Evolutionary conservation across 768 basidiomycete genomes (phyloP).

Genomic region (Rhizopogon rudus): DNA sequence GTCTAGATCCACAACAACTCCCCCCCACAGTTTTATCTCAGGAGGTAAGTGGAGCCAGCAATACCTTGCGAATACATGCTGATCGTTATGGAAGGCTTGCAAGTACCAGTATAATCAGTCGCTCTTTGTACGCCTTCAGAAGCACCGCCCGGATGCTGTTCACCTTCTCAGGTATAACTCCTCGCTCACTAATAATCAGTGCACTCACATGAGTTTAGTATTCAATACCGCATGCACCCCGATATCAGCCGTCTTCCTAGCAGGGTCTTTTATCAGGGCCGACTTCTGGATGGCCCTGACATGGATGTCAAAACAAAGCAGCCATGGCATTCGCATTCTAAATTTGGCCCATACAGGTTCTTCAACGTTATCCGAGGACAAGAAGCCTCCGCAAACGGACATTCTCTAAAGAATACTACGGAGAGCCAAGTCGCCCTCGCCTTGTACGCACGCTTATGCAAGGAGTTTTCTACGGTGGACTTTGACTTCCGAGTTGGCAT

Average conservation of each 20-base stretch:
- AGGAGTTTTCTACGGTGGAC: conserved; percentile 54
- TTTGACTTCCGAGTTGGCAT: conserved; percentile 59
- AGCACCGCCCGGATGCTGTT: conserved; percentile 72
- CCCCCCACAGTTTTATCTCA: conserved; percentile 84
- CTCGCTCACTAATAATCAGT: neutral
- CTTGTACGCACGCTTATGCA: conserved; percentile 66
- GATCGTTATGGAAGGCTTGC: conserved; percentile 41
- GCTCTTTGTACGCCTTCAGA: conserved; percentile 88
- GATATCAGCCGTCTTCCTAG: conserved; percentile 91
- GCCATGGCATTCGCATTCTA: conserved; percentile 77
- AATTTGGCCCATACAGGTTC: conserved; percentile 86
- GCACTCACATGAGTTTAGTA: conserved; percentile 42
- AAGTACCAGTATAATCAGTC: conserved; percentile 82
- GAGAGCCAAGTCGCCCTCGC: conserved; percentile 76
- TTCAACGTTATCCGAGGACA: conserved; percentile 70
- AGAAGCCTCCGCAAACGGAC: conserved; percentile 51
- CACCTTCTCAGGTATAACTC: conserved; percentile 77
- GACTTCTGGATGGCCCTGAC: conserved; percentile 78
- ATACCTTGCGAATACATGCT: conserved; percentile 7
- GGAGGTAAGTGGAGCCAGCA: conserved; percentile 39
- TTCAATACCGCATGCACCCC: conserved; percentile 99
- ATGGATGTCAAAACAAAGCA: conserved; percentile 82
- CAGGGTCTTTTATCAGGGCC: conserved; percentile 76
- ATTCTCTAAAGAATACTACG: conserved; percentile 69
- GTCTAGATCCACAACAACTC: conserved; percentile 81